Evolutionary conservation across 2,329 filamentous ascomycete genomes (phyloP).

Genomic region (Didymella glomerata): DNA sequence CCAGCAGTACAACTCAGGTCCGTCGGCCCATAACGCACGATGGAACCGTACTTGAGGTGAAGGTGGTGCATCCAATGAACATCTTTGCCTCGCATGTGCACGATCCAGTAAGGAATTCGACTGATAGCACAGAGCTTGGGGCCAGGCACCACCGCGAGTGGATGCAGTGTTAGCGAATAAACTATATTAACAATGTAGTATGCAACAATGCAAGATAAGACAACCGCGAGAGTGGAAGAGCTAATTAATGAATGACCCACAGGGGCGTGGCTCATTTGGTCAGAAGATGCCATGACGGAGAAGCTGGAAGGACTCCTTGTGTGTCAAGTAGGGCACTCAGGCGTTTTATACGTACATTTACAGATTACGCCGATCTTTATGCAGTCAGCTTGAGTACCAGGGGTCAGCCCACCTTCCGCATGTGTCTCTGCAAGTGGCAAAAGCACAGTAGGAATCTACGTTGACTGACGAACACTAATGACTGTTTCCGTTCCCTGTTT

Average conservation of each 20-base stretch:
- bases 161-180: background rate
- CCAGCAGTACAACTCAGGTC: constrained; percentile 17
- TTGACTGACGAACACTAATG: too few species aligned
- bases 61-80: constrained; percentile 9
- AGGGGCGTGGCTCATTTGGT: background rate
- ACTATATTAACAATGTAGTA: background rate
- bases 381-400: too few species aligned
- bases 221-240: background rate
- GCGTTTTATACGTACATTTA: too few species aligned
- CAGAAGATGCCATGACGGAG: background rate
- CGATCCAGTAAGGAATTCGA: constrained; percentile 8
- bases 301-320: too few species aligned
- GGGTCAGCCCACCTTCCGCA: too few species aligned
- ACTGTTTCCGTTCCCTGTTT: too few species aligned
- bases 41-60: constrained; percentile 24
- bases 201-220: background rate
- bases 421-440: too few species aligned
- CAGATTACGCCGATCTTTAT: too few species aligned
- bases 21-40: constrained; percentile 26
- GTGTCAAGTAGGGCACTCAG: too few species aligned
- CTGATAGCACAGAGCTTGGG: constrained; percentile 1
- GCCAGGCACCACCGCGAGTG: background rate
- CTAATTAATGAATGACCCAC: background rate
- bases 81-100: background rate
- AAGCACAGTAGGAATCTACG: too few species aligned